Evolutionary conservation across 495 filamentous ascomycete genomes (phyloP).

Genomic region (Penicillium psychrofluorescens): DNA sequence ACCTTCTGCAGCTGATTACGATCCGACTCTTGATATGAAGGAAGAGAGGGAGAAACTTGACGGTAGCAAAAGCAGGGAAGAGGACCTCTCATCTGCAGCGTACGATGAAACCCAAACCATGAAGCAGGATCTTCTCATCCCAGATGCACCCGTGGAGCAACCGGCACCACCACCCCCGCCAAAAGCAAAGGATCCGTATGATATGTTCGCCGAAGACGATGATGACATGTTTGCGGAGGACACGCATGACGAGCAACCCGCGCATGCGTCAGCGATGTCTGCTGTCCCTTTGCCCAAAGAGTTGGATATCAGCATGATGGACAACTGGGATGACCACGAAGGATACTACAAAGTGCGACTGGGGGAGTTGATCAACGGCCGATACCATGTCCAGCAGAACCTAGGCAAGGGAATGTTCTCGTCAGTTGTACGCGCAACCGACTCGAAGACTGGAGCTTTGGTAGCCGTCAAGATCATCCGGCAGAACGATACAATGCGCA

Average conservation of each 20-base stretch:
- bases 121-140: constrained; percentile 50
- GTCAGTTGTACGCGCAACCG: constrained; percentile 84
- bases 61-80: constrained; percentile 44
- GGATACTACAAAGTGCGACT: constrained; percentile 91
- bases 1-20: constrained; percentile 91
- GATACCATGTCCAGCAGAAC: constrained; percentile 79
- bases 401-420: constrained; percentile 97
- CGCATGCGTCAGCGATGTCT: constrained; percentile 37
- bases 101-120: constrained; percentile 55
- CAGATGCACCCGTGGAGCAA: constrained; percentile 32
- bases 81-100: constrained; percentile 48
- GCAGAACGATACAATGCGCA: constrained; percentile 87
- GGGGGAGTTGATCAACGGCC: constrained; percentile 79
- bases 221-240: constrained; percentile 81
- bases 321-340: constrained; percentile 89
- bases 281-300: constrained; percentile 53
- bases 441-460: constrained; percentile 59
- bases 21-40: constrained; percentile 86
- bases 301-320: constrained; percentile 74
- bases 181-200: constrained; percentile 57
- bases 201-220: constrained; percentile 94
- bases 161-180: constrained; percentile 13
- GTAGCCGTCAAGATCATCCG: constrained; percentile 93
- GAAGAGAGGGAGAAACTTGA: constrained; percentile 74
- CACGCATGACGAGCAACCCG: constrained; percentile 35